Conservation (phyloP, 2,329 filamentous ascomycete genomes). For the Proliferodiscus dingleyae region DNA sequence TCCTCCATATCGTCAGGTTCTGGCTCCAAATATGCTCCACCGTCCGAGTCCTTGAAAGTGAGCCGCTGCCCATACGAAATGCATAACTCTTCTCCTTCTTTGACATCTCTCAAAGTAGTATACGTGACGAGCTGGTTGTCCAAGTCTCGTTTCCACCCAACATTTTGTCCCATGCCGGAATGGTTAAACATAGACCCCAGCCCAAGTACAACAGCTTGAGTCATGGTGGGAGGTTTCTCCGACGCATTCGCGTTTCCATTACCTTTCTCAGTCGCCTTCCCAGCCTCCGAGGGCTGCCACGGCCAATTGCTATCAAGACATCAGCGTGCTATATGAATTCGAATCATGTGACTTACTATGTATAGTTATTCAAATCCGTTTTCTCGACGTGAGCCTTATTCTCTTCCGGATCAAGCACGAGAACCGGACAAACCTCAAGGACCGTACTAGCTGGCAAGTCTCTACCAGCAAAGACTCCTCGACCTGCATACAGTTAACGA, state of each 20-base stretch:
- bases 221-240: conserved; percentile 28
- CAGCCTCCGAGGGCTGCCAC: conserved; percentile 21
- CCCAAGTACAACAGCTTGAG: conserved; percentile 50
- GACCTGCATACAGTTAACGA: conserved; percentile 34
- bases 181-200: conserved; percentile 57
- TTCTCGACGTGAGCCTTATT: conserved; percentile 44
- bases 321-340: conserved; percentile 19
- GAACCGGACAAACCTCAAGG: conserved; percentile 48
- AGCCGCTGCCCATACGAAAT: conserved; percentile 34
- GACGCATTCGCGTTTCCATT: conserved; percentile 17
- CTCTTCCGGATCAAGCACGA: conserved; percentile 43
- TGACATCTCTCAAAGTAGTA: conserved; percentile 43
- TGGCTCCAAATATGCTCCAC: background rate
- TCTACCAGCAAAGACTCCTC: conserved; percentile 46
- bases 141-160: conserved; percentile 49
- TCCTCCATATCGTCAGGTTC: conserved; percentile 25
- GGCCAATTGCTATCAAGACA: conserved; percentile 28
- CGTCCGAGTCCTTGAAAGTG: conserved; percentile 34
- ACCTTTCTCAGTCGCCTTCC: conserved; percentile 18
- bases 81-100: conserved; percentile 50
- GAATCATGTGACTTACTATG: conserved; percentile 39
- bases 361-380: conserved; percentile 50
- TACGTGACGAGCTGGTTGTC: conserved; percentile 43
- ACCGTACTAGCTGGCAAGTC: conserved; percentile 43
- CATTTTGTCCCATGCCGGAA: conserved; percentile 45